Base-by-base conservation (phyloP, 1,284 basidiomycete species). In the Taiwanofungus camphoratus region DNA sequence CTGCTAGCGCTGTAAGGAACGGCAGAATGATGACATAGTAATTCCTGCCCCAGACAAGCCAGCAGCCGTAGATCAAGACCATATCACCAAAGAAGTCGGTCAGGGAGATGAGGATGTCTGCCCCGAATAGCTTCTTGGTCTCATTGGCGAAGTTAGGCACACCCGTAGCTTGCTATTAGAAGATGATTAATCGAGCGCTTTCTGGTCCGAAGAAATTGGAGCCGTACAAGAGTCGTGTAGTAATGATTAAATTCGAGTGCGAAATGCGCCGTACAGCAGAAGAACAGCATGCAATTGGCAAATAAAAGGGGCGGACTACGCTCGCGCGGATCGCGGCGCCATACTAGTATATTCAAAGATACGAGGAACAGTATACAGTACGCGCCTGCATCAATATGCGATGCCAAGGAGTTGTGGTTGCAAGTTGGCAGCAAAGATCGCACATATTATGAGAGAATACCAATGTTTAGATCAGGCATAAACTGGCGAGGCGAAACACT, bases 51-150 rank as follows among this genome's bases (percentile, higher is more conserved):
- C 67, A 68, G 18, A 68, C 27, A 38, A 63, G 18, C 59, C 64
- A 70, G 49, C 68, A 70, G 26, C 67, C 67, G 36, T 66, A 70
- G 15, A 70, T 46, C 34, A 69, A 60, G 23, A 62, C 46, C 34
- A 61, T 32, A 44, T 70, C 63, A 4, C 64, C 67, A 12, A 69
- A 27, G 29, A 69, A 56, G 51, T 67, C 67, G 1, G 58, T 59
- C 20, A 68, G 44, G 2, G 66, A 68, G 38, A 69, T 53, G 27
- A 68, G 41, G 15, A 61, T 43, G 51, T 67, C 64, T 1, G 56
- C 63, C 2, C 45, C 65, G 1, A 55, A 30, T 27, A 67, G 56
- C n/a, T 22, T 26, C 9, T 31, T 45, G 0, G 62, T 67, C 49
- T 68, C 65, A 26, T 53, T 46, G 2, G 66, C 50, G 46, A 48